Percentiles rank a stretch among this genome's conserved stretches.
Evolutionary conservation across 306 rosid genomes (phyloP).

Genomic region (Canavalia ensiformis): DNA sequence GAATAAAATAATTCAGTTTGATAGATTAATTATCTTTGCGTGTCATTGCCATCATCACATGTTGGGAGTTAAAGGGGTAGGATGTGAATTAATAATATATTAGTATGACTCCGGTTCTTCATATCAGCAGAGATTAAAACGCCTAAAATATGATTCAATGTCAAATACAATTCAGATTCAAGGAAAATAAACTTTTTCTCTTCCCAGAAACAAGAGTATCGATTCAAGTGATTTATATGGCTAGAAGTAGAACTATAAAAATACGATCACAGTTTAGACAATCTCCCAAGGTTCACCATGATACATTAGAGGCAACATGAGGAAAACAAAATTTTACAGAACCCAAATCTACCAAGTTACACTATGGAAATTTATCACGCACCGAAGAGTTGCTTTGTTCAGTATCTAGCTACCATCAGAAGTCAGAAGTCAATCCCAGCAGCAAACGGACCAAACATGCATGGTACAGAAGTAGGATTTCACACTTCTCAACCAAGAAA

Average conservation of each 20-base stretch:
- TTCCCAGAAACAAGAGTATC: not conserved
- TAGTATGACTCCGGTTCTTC: too few species aligned
- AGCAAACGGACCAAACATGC: conserved; percentile 20
- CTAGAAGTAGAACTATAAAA: not conserved
- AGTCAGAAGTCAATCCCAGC: conserved; percentile 5
- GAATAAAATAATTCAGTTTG: too few species aligned
- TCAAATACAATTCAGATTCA: not conserved
- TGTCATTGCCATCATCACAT: too few species aligned
- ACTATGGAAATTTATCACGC: conserved; percentile 15
- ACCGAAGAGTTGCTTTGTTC: conserved; percentile 33
- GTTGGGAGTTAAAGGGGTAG: too few species aligned
- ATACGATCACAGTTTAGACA: conserved; percentile 8
- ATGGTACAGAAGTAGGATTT: conserved; percentile 13
- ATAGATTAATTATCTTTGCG: too few species aligned
- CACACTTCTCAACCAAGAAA: not conserved
- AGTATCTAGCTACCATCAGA: conserved; percentile 27
- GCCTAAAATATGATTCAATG: too few species aligned
- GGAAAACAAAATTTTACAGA: conserved; percentile 24
- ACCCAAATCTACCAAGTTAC: not conserved
- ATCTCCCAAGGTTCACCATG: not conserved
- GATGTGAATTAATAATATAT: too few species aligned
- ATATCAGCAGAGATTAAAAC: too few species aligned
- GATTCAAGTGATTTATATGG: conserved; percentile 8
- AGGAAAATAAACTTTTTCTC: not conserved
- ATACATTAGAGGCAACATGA: not conserved